Conservation (phyloP, 1,284 basidiomycete genomes). For the Peniophora sp. region DNA sequence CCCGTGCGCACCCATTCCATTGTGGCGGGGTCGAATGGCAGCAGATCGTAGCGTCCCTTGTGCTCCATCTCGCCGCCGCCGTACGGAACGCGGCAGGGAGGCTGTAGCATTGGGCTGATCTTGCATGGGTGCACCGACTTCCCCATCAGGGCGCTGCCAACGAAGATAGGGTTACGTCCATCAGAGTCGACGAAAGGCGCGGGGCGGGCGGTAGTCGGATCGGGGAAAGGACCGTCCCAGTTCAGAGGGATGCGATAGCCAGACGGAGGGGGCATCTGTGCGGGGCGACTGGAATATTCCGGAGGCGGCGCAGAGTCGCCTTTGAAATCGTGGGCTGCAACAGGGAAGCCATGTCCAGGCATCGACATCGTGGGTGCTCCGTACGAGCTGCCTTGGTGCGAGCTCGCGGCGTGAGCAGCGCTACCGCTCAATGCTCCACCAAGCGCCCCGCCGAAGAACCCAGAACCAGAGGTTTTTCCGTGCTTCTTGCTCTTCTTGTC, state of each 20-base stretch:
- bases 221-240: constrained; percentile 39
- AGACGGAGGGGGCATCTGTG: constrained; percentile 36
- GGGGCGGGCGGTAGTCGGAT: constrained; percentile 27
- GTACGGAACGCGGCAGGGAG: constrained; percentile 51
- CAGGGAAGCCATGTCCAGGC: neutral
- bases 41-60: constrained; percentile 57
- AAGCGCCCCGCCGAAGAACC: neutral
- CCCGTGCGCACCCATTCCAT: constrained; percentile 68
- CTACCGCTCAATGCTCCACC: neutral
- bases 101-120: constrained; percentile 49
- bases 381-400: neutral
- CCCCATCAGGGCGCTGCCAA: constrained; percentile 63
- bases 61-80: constrained; percentile 55
- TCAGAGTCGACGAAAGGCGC: constrained; percentile 48
- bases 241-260: constrained; percentile 55
- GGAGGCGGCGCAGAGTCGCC: neutral
- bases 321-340: neutral
- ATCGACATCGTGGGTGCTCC: neutral
- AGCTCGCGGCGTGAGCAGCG: neutral
- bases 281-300: neutral
- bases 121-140: constrained; percentile 75
- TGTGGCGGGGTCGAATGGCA: constrained; percentile 52
- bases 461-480: neutral
- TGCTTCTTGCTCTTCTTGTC: constrained; percentile 11
- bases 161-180: constrained; percentile 48